Percentiles rank a stretch among this genome's conserved stretches.
These are phyloP conservation scores for Chenopodium suecicum DNA, from an alignment of 148 eudicot genomes.

Conservation along the genomic window DNA sequence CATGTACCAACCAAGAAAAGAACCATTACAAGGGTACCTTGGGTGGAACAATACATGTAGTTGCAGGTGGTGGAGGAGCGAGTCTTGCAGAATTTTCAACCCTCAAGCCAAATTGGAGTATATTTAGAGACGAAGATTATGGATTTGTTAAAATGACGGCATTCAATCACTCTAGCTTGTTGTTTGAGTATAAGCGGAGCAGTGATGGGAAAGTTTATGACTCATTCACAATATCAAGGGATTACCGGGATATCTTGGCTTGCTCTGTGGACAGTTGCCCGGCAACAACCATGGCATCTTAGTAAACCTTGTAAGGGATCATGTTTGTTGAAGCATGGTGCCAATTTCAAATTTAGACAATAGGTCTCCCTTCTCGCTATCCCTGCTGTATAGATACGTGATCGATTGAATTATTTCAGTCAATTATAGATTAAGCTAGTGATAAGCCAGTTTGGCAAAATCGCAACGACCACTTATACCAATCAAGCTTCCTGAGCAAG, in stretches of 20 bases:
- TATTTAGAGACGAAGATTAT: slow-evolving; percentile 69
- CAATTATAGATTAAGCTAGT: background rate
- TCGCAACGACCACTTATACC: no score
- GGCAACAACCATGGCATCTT: slow-evolving; percentile 46
- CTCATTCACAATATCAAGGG: slow-evolving; percentile 69
- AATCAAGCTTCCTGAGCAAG: no score
- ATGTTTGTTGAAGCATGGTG: background rate
- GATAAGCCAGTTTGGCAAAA: background rate
- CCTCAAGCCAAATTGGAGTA: slow-evolving; percentile 63
- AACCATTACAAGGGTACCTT: slow-evolving; percentile 52
- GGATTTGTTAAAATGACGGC: slow-evolving; percentile 87
- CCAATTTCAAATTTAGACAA: background rate
- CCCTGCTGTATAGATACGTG: background rate
- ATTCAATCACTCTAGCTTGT: slow-evolving; percentile 60
- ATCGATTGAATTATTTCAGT: background rate
- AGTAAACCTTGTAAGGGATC: background rate
- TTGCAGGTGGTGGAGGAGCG: slow-evolving; percentile 89
- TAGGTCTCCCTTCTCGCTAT: background rate
- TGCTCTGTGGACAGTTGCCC: slow-evolving; percentile 79
- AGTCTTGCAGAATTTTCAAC: slow-evolving; percentile 55
- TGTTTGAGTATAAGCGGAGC: slow-evolving; percentile 90
- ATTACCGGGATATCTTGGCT: slow-evolving; percentile 82
- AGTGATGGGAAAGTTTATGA: slow-evolving; percentile 80
- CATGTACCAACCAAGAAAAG: slow-evolving; percentile 70
- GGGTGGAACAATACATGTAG: slow-evolving; percentile 83